phyloP scores from a whole-genome alignment of 2,329 filamentous ascomycete genomes.

The Epicoccum sorghinum region DNA sequence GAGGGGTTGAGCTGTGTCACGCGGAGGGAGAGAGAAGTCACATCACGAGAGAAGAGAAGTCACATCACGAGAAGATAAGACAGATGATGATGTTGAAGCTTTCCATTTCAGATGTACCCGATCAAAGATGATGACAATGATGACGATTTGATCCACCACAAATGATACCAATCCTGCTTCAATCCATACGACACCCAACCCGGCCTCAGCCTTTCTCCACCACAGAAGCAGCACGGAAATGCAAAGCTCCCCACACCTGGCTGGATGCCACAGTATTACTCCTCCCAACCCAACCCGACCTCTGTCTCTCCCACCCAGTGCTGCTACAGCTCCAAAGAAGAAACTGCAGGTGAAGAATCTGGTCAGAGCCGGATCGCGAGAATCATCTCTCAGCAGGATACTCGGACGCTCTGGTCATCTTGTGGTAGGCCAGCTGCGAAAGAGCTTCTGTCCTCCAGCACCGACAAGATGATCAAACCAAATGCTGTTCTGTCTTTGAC shows the following conservation, averaged over 20 bases:
- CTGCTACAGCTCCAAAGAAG: constrained; percentile 3
- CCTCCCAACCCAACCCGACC: neutral
- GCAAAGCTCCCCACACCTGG: constrained; percentile 1
- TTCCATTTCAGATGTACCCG: too few relatives aligned
- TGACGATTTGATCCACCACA: too few relatives aligned
- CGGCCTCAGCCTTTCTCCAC: neutral
- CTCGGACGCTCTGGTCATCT: constrained; percentile 5
- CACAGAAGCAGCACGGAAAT: constrained; percentile 1
- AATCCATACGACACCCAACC: too few relatives aligned
- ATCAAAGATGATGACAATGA: too few relatives aligned
- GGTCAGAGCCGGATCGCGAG: constrained; percentile 9
- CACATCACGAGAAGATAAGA: too few relatives aligned
- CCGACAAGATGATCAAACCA: neutral
- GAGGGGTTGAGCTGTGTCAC: too few relatives aligned
- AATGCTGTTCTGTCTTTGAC: too few relatives aligned
- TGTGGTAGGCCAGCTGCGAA: constrained; percentile 7
- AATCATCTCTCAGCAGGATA: neutral
- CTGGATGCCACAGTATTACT: constrained; percentile 4
- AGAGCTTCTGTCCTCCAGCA: constrained; percentile 8
- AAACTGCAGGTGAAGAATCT: constrained; percentile 6
- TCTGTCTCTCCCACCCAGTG: constrained; percentile 6
- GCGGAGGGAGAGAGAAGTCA: too few relatives aligned
- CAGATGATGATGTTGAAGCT: too few relatives aligned
- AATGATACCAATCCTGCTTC: too few relatives aligned
- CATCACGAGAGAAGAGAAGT: too few relatives aligned